phyloP scores from a whole-genome alignment of 345 rosid genomes.

The Eucalyptus microcorys region DNA sequence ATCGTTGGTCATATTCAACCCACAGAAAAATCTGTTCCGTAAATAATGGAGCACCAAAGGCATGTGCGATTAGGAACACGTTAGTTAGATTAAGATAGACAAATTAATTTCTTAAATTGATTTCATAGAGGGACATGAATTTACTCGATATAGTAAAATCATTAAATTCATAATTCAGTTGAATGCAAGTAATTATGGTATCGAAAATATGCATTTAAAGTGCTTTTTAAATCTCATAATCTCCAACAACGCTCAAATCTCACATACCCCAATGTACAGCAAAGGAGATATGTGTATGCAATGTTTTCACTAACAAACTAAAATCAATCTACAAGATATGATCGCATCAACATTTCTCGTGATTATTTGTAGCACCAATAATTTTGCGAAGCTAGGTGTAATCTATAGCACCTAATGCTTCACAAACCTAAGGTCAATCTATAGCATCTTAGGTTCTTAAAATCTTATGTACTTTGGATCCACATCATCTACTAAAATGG shows the following conservation, averaged over 20 bases:
- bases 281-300: neutral
- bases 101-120: neutral
- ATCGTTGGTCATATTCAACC: neutral
- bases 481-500: neutral
- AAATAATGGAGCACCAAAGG: neutral
- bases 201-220: neutral
- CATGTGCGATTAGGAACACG: neutral
- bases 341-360: neutral
- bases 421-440: neutral
- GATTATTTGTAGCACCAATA: neutral
- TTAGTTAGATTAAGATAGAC: neutral
- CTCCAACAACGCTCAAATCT: neutral
- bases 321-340: neutral
- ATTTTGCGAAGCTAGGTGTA: neutral
- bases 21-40: neutral
- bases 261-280: accelerated
- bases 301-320: neutral
- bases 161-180: neutral
- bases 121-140: neutral
- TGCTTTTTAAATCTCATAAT: neutral
- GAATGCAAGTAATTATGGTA: neutral
- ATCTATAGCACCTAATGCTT: neutral
- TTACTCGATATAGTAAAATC: neutral
- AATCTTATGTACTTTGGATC: neutral
- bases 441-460: neutral